These are phyloP conservation scores for Tagetes patula DNA, from an alignment of 129 eudicot species.

Conservation along the genomic window DNA sequence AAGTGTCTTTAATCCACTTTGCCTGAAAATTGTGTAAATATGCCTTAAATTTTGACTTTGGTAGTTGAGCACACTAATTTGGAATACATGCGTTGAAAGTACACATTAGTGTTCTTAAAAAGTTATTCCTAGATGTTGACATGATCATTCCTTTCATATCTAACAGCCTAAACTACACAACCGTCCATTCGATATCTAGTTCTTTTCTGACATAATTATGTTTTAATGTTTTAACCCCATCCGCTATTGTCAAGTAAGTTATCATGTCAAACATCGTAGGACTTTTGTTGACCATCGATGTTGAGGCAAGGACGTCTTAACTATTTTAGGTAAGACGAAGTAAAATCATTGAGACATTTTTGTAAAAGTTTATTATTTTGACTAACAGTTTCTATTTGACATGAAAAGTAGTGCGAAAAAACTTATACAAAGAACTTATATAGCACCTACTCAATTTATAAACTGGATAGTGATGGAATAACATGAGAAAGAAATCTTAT, in stretches of 20 bases:
- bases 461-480: no score
- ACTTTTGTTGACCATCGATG: neutral
- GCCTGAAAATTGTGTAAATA: neutral
- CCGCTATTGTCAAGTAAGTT: neutral
- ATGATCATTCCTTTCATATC: conserved; percentile 21
- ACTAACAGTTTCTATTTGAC: no score
- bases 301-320: neutral
- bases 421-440: no score
- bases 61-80: conserved; percentile 38
- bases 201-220: neutral
- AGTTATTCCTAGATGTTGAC: conserved; percentile 26
- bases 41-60: conserved; percentile 7
- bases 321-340: no score
- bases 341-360: no score
- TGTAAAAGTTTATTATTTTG: no score
- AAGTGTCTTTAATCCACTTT: neutral
- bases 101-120: conserved; percentile 27
- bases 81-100: conserved; percentile 27
- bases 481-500: no score
- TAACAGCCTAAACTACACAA: conserved; percentile 15
- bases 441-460: no score
- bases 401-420: no score
- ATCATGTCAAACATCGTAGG: conserved; percentile 2
- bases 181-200: conserved; percentile 13
- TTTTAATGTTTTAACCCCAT: conserved; percentile 2